Evolutionary conservation across 2,329 filamentous ascomycete genomes (phyloP), one percentile per base, ranked within the genome.

Genomic region (Trichoderma sp.): DNA sequence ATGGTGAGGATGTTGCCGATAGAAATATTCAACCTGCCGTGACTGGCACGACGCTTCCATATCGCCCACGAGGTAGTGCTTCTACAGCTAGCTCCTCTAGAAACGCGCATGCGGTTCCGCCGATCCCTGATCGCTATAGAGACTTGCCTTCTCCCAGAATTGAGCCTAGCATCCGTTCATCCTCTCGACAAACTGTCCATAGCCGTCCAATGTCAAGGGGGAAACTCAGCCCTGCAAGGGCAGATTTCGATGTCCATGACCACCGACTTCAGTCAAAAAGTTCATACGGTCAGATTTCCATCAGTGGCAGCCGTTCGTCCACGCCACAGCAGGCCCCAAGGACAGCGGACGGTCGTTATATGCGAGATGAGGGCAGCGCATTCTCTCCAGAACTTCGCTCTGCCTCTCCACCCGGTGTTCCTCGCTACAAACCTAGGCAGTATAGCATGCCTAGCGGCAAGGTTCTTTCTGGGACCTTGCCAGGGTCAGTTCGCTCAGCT

Each of bases 1-100:
- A 88, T 74, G 89, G 86, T n/a, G 90, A 92, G 76, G 89, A 91
- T 76, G 88, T 91, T 2, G 89, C 88, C 2, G 88, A 90, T 74
- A 83, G 90, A 39, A 91, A 91, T 73, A 81, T 88, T 12, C 23
- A 72, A 17, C 32, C 66, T 34, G 26, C 50, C 28, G 20, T 50
- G 8, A 20, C 68, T 11, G 62, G 61, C n/a, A 26, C 71, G 4
- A 9, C 53, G 15, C 32, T 43, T 30, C 26, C 26, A 43, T 36
- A 43, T 57, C 61, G 71, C 15, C 55, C 68, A n/a, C 71, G 50
- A n/a, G 57, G 68, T n/a, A 68, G 68, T 36, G 12, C 53, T 23
- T 71, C 68, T 26, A 57, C 71, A n/a, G 57, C 68, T 15, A 71
- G 61, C 32, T 57, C 32, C 34, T 71, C 30, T 8, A 58, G 20